Percentiles rank a stretch among this genome's conserved stretches.
Evolutionary conservation across 2,329 filamentous ascomycete genomes (phyloP).

Genomic region (Aspergillus tubingensis): DNA sequence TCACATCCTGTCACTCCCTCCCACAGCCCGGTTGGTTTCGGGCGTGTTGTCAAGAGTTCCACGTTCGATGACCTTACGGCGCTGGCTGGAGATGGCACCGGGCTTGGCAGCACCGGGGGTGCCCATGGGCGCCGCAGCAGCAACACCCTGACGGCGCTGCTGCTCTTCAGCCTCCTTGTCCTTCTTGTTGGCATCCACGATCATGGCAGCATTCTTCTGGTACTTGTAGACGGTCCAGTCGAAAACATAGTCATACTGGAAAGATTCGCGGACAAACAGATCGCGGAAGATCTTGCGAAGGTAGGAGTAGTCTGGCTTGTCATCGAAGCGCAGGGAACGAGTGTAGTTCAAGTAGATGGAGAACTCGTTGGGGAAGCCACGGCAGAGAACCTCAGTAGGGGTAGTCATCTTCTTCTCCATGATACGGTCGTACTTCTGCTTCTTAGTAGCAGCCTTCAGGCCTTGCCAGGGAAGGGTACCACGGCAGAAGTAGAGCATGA

Average conservation of each 20-base stretch:
- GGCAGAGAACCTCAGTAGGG: constrained; percentile 95
- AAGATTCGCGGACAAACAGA: constrained; percentile 96
- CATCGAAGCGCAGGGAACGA: constrained; percentile 95
- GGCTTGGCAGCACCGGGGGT: constrained; percentile 66
- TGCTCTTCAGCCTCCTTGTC: constrained; percentile 76
- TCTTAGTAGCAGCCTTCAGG: constrained; percentile 96
- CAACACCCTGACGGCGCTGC: constrained; percentile 67
- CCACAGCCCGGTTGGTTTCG: constrained; percentile 73
- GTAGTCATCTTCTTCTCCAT: constrained; percentile 99
- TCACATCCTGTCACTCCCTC: constrained; percentile 94
- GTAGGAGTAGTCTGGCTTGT: constrained; percentile 99
- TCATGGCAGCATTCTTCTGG: constrained; percentile 97
- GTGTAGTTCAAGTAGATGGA: constrained; percentile 99
- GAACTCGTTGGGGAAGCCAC: constrained; percentile 98
- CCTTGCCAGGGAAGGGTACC: constrained; percentile 99
- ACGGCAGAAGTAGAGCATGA: constrained; percentile 99
- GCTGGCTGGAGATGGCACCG: constrained; percentile 71
- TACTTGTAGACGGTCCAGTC: constrained; percentile 99
- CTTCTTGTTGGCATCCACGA: constrained; percentile 76
- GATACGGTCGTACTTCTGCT: constrained; percentile 99
- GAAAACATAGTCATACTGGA: constrained; percentile 99
- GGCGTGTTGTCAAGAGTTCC: constrained; percentile 67
- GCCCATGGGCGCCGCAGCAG: constrained; percentile 58
- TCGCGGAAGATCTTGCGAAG: constrained; percentile 99
- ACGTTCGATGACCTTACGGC: constrained; percentile 81